Evolutionary conservation across 176 grass and related monocot species (phyloP).

Genomic region (Juncus effusus): DNA sequence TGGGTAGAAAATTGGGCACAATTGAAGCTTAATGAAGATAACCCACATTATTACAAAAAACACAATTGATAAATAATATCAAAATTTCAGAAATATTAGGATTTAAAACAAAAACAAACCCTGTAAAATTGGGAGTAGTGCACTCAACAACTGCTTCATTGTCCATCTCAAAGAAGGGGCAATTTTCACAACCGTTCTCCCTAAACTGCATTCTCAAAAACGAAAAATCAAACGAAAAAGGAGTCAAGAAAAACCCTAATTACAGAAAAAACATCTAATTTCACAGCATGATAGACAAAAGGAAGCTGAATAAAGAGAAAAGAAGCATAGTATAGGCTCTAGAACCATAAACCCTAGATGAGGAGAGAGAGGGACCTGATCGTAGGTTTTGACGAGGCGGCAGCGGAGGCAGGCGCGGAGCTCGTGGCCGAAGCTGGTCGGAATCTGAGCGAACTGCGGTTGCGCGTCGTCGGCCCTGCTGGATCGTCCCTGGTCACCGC

Average conservation of each 20-base stretch:
- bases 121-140: conserved; percentile 92
- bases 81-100: background rate
- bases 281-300: too few relatives aligned
- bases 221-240: background rate
- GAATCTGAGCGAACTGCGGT: conserved; percentile 73
- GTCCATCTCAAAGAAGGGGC: conserved; percentile 93
- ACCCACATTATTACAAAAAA: too few relatives aligned
- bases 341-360: background rate
- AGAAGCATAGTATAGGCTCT: too few relatives aligned
- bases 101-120: conserved; percentile 32
- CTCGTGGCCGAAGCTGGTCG: conserved; percentile 97
- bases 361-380: conserved; percentile 45
- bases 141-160: conserved; percentile 79
- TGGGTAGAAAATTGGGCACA: too few relatives aligned
- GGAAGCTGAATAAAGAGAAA: too few relatives aligned
- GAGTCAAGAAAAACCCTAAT: conserved; percentile 3
- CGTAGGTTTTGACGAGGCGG: conserved; percentile 99
- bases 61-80: too few relatives aligned
- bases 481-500: conserved; percentile 32
- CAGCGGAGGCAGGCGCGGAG: conserved; percentile 94
- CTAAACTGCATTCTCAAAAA: conserved; percentile 53
- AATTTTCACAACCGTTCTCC: conserved; percentile 87
- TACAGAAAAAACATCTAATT: too few relatives aligned
- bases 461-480: conserved; percentile 48
- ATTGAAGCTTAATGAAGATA: too few relatives aligned